Conservation (phyloP, 331 rosid genomes). For the Acacia concinna region DNA sequence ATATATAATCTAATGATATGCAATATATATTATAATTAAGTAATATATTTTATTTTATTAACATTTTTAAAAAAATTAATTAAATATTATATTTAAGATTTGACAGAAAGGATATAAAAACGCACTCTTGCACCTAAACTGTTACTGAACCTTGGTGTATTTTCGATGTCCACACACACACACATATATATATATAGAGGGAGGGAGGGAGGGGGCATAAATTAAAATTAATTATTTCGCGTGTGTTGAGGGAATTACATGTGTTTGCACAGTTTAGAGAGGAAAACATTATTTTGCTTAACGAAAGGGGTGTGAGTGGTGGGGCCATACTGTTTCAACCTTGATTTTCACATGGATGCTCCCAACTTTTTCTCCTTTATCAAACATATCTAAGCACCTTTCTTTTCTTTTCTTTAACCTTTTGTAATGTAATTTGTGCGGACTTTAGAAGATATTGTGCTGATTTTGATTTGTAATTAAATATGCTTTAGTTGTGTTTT, state of each 20-base stretch:
- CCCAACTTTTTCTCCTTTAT: not conserved
- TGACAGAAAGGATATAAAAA: no score
- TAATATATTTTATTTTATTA: no score
- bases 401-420: not conserved
- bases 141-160: conserved; percentile 17
- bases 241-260: conserved; percentile 26
- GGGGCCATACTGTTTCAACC: conserved; percentile 23
- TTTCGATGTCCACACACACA: not conserved
- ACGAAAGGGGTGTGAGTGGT: not conserved
- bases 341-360: conserved; percentile 40
- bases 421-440: not conserved
- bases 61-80: no score
- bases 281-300: not conserved
- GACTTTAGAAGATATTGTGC: not conserved
- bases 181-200: not conserved
- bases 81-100: no score
- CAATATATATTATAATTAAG: no score
- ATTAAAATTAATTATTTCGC: not conserved
- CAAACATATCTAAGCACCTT: not conserved
- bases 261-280: conserved; percentile 24
- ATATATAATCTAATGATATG: no score
- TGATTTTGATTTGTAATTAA: not conserved
- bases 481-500: no score
- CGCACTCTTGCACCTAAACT: not conserved
- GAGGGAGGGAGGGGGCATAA: no score